Percentiles rank a stretch among this genome's conserved stretches.
Conservation (phyloP, 2,329 filamentous ascomycete genomes). For the Aspergillus latus region DNA sequence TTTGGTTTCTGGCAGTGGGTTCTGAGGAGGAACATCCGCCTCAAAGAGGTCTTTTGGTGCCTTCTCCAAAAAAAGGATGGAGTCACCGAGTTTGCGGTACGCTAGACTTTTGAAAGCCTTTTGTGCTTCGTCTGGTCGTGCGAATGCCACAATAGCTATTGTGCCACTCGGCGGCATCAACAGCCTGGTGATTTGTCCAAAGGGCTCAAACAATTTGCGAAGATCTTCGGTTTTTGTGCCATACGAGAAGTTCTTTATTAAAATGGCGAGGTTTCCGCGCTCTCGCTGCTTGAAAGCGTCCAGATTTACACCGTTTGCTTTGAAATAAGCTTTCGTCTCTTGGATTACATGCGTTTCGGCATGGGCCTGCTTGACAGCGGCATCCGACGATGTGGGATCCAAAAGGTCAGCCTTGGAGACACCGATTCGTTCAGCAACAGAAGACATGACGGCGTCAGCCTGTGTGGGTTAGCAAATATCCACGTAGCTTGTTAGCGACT, state of each 20-base stretch:
- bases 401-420: slow-evolving; percentile 88
- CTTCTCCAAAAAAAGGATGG: slow-evolving; percentile 89
- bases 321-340: slow-evolving; percentile 91
- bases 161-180: slow-evolving; percentile 91
- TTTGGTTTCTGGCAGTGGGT: slow-evolving; percentile 31
- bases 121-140: slow-evolving; percentile 74
- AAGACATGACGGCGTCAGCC: slow-evolving; percentile 84
- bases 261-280: slow-evolving; percentile 80
- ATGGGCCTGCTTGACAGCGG: slow-evolving; percentile 93
- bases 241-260: slow-evolving; percentile 93
- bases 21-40: slow-evolving; percentile 34
- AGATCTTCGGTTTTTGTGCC: slow-evolving; percentile 78
- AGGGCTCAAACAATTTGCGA: slow-evolving; percentile 77
- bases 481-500: background rate
- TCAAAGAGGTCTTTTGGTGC: slow-evolving; percentile 80
- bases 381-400: slow-evolving; percentile 90
- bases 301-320: slow-evolving; percentile 82
- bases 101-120: slow-evolving; percentile 80
- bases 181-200: slow-evolving; percentile 75
- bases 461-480: slow-evolving; percentile 30
- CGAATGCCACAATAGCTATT: slow-evolving; percentile 90
- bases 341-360: slow-evolving; percentile 95
- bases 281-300: slow-evolving; percentile 84
- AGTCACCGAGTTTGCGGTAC: slow-evolving; percentile 88
- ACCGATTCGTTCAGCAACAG: slow-evolving; percentile 80